These are phyloP conservation scores for Kluyveromyces marxianus DNA, from an alignment of 1,139 yeast genomes.

Conservation along the genomic window DNA sequence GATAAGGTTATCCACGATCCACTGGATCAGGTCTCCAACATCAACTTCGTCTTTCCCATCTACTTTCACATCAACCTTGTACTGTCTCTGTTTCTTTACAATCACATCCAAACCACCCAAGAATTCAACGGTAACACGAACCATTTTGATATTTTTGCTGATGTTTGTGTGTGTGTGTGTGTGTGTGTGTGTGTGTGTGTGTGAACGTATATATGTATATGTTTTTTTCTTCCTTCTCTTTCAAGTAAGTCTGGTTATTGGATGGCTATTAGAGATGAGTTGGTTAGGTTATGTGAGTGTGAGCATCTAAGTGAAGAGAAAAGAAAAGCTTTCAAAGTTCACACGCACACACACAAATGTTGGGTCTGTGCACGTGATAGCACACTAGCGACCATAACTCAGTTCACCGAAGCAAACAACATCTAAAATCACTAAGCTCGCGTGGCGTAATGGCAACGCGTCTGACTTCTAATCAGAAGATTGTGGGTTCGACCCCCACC, in stretches of 20 bases:
- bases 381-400: neutral
- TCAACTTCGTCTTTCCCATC: slow-evolving; percentile 42
- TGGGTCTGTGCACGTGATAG: neutral
- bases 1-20: slow-evolving; percentile 49
- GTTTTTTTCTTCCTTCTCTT: too few relatives aligned
- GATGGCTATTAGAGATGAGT: too few relatives aligned
- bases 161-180: neutral
- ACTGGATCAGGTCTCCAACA: slow-evolving; percentile 49
- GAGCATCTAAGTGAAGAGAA: too few relatives aligned
- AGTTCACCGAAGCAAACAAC: neutral
- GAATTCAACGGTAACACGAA: slow-evolving; percentile 38
- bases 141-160: slow-evolving; percentile 13
- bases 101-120: slow-evolving; percentile 67
- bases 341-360: neutral
- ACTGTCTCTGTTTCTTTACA: slow-evolving; percentile 41
- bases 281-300: too few relatives aligned
- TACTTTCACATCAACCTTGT: slow-evolving; percentile 20
- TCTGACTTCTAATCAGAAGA: slow-evolving; percentile 58
- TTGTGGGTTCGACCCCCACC: slow-evolving; percentile 60
- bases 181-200: too few relatives aligned
- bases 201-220: too few relatives aligned
- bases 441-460: slow-evolving; percentile 62
- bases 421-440: slow-evolving; percentile 32
- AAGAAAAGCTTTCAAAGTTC: too few relatives aligned
- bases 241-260: too few relatives aligned